phyloP scores from a whole-genome alignment of 768 basidiomycete genomes.

The Suillus paluster region DNA sequence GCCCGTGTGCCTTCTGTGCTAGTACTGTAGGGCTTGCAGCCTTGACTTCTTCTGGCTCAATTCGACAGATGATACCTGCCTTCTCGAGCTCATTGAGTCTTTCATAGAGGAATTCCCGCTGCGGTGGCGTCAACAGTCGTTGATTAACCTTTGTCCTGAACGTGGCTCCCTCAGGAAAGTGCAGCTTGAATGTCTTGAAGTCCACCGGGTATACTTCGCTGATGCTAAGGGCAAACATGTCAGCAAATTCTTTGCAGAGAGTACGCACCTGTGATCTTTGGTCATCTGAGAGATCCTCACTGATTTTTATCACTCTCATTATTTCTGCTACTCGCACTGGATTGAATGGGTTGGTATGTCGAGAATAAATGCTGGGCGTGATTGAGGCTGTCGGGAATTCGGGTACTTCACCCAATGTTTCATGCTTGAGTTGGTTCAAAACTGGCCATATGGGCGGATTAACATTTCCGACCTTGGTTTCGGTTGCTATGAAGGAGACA shows the following conservation, averaged over 20 bases:
- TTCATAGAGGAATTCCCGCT: neutral
- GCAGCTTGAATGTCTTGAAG: neutral
- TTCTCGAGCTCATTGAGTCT: neutral
- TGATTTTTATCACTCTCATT: constrained; percentile 27
- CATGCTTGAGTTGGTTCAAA: no score
- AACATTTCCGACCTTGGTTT: no score
- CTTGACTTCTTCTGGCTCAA: constrained; percentile 18
- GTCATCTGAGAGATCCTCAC: constrained; percentile 28
- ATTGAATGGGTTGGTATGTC: neutral
- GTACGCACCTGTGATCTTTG: constrained; percentile 25
- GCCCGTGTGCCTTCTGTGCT: constrained; percentile 41
- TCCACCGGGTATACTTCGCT: constrained; percentile 39
- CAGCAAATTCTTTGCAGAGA: constrained; percentile 37
- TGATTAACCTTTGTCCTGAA: constrained; percentile 2
- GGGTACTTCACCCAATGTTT: neutral
- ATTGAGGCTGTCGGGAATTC: neutral
- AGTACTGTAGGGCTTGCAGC: constrained; percentile 33
- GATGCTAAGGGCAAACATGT: constrained; percentile 44
- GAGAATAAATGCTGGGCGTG: neutral
- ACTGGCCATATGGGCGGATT: no score
- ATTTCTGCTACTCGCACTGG: constrained; percentile 23
- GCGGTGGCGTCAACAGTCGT: constrained; percentile 1
- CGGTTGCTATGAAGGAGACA: neutral
- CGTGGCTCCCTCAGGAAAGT: neutral
- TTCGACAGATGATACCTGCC: neutral